phyloP scores from a whole-genome alignment of 495 filamentous ascomycete species.

The Neurospora sublineolata region DNA sequence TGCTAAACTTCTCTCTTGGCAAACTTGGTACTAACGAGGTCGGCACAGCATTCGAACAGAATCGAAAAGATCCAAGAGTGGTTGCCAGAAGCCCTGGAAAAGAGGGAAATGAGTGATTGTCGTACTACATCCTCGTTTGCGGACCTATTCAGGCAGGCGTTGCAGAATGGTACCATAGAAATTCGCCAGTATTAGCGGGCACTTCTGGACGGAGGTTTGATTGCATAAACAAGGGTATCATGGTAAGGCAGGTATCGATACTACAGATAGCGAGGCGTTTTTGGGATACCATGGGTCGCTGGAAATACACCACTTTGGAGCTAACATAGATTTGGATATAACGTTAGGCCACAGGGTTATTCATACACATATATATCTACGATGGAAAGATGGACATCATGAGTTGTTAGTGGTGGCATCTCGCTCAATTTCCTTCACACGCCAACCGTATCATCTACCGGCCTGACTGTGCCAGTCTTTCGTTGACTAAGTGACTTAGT shows the following conservation, averaged over 20 bases:
- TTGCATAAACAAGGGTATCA: neutral
- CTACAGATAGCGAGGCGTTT: neutral
- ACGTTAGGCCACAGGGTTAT: neutral
- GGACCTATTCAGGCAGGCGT: slow-evolving; percentile 24
- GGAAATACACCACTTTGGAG: neutral
- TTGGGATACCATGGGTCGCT: neutral
- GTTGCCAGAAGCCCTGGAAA: slow-evolving; percentile 48
- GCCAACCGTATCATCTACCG: neutral
- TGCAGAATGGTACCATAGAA: slow-evolving; percentile 8
- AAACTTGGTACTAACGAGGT: neutral
- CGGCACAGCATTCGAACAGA: slow-evolving; percentile 48
- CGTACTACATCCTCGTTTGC: slow-evolving; percentile 26
- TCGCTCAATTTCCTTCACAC: neutral
- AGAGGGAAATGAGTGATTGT: slow-evolving; percentile 42
- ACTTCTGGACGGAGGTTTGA: neutral
- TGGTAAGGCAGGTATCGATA: neutral
- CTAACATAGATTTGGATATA: neutral
- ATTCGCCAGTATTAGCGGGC: neutral
- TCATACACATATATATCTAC: neutral
- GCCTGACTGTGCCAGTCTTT: too few relatives aligned
- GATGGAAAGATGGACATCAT: neutral
- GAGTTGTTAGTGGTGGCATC: neutral
- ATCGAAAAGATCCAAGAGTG: slow-evolving; percentile 59
- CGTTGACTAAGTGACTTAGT: neutral
- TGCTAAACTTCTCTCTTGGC: too few relatives aligned